Evolutionary conservation across 768 basidiomycete species (phyloP), one percentile per base, ranked within the genome.

Genomic region (Trametes maxima): DNA sequence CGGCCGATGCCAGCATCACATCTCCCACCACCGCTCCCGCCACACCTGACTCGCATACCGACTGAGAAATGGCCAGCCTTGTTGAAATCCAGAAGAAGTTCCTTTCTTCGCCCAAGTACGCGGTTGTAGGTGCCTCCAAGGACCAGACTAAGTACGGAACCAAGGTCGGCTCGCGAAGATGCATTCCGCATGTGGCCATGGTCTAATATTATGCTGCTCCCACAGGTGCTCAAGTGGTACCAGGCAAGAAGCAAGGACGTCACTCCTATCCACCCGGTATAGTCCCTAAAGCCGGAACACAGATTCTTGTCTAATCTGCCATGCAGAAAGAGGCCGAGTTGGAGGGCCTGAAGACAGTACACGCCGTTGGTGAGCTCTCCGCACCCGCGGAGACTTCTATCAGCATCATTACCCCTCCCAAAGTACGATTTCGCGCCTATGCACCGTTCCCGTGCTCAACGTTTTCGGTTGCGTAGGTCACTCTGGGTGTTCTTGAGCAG

Each of bases 121-220:
- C 90, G 36, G 92, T 94, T 22, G 84, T 92, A 13, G 92, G 93
- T 22, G 91, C 91, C 3, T 93, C 90, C 45, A 92, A 86, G 63
- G 88, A 94, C 73, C 80, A 83, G 67, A 78, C 77, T 58, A 94
- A 94, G 76, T 91, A 79, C 70, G 92, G 93, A 33, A 91, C 89
- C 57, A 90, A 85, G 80, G 92, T 79, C 43, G 36, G 72, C 46
- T 22, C 22, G 17, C n/a, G 28, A 6, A 22, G 11, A 17, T 25
- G 1, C 19, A 19, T 46, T 25, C 5, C 25, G 36, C 24, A 47
- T 50, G 22, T 48, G 22, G n/a, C n/a, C 3, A 2, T n/a, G n/a
- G 36, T 13, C 6, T n/a, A 33, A 50, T 50, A 36, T 24, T 46
- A 50, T 2, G 43, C 35, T 21, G 1, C 10, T n/a, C 6, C 28